Evolutionary conservation across 345 rosid species (phyloP), one percentile per base, ranked within the genome.

Genomic region (Corymbia maculata): DNA sequence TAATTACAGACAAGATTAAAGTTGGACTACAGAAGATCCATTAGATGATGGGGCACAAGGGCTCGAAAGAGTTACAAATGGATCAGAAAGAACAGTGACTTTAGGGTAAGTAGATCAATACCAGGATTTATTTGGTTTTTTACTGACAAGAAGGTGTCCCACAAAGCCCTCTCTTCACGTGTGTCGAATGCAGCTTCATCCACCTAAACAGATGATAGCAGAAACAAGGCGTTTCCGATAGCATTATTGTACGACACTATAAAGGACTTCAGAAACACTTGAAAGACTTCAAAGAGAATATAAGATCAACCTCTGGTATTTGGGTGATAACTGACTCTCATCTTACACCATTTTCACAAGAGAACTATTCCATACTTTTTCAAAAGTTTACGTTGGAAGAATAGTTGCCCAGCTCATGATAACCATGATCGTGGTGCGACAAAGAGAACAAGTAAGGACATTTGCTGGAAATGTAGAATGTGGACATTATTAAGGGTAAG

Each of bases 161-260:
- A 96, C 90, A 96, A 89, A 61, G 92, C 94, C 90, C 91, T 95
- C 94, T 97, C 99, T 92, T 97, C 95, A 21, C 87, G 87, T 50
- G 96, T 96, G 93, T 95, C 97, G 90, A 97, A 93, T 86, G 93
- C 95, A 88, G 91, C 82, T 91, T 95, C 98, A 89, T 96, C 97
- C 95, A 97, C 99, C 99, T 96, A 59, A 87, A 36, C 28, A 21
- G 52, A 87, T 42, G 52, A 11, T 24, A 10, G 51, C 51, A 87
- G 59, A 61, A 66, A 61, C 3, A 57, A 44, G 36, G 22, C 47
- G 49, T 47, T 66, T 32, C 52, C 16, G 13, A 85, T 19, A 42
- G 84, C 49, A 75, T 36, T 42, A 75, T 10, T 36, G 19, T 75
- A 75, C 49, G 9, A 75, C 28, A 42, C 49, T 3, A 75, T 75